Base-by-base conservation (phyloP, 306 rosid species). In the Lathyrus aphaca region DNA sequence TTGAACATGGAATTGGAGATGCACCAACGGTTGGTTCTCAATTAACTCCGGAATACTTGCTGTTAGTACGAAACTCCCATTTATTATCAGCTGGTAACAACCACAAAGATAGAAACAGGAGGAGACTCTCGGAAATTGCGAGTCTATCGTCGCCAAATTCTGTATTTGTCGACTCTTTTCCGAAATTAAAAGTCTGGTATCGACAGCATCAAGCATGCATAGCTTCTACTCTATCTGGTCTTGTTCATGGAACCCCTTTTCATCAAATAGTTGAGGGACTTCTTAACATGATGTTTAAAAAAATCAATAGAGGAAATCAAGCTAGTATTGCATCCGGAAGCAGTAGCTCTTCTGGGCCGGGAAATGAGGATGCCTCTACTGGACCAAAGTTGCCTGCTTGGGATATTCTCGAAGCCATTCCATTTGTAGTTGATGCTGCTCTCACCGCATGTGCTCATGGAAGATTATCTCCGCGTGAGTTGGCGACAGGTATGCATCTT, bases 371-470 rank as follows among this genome's bases (percentile, higher is more conserved):
- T 76, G 56, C 69, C 68, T 73, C 78, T 70, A 17, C 71, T 44
- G 87, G 96, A 77, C 95, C 99, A 71, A 87, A 82, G 78, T 86
- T 94, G 80, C 99, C 97, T 27, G 97, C 99, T 61, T 94, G 99
- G 99, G 99, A 94, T 84, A 87, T 91, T 74, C 84, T 94, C 76
- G 96, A 87, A 83, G 97, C 95, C 64, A 83, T 87, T 79, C 99
- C 99, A 66, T 94, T 87, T 69, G 96, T 91, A 67, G 92, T 91
- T 82, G 99, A 94, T 84, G 96, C 99, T 66, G 99, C 99, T 80
- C 77, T 94, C 62, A 94, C 95, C 51, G 97, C 99, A 64, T 94
- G 99, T 81, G 91, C 96, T 73, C 99, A 94, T 75, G 97, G 96
- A 80, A 84, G 85, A 69, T 82, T 94, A 44, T 94, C 97, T 68